phyloP scores from a whole-genome alignment of 441 rosid species.

The Rhodomyrtus psidioides region DNA sequence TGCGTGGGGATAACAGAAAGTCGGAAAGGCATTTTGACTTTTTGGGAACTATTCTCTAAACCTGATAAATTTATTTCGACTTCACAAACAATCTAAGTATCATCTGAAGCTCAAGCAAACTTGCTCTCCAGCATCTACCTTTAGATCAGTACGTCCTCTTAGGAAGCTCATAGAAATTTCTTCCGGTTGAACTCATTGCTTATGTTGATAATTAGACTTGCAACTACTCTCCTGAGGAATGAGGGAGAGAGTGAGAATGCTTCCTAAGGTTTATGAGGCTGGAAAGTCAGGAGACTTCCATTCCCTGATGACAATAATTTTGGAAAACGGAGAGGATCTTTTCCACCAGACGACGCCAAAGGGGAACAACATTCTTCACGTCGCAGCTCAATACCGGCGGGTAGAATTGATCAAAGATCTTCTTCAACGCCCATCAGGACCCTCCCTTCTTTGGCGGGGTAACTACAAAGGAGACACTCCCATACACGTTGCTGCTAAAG shows the following conservation, averaged over 20 bases:
- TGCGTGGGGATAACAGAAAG: not conserved
- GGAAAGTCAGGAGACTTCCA: not conserved
- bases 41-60: not conserved
- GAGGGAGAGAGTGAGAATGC: not conserved
- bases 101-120: not conserved
- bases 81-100: not conserved
- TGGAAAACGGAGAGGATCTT: not conserved
- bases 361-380: not conserved
- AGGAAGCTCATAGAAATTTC: not conserved
- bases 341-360: not conserved
- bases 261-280: not conserved
- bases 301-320: not conserved
- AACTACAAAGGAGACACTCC: not conserved
- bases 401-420: not conserved
- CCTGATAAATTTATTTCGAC: not conserved
- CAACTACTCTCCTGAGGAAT: not conserved
- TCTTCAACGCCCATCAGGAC: not conserved
- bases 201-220: not conserved
- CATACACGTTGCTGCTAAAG: not conserved
- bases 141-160: not conserved
- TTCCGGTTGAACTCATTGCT: not conserved
- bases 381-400: not conserved
- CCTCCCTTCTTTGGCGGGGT: not conserved
- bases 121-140: not conserved
- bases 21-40: not conserved